A percentile compares a stretch with the other conserved stretches of the same genome.
phyloP scores from a whole-genome alignment of 108 stramenopile species.

The Licmophora abbreviata region DNA sequence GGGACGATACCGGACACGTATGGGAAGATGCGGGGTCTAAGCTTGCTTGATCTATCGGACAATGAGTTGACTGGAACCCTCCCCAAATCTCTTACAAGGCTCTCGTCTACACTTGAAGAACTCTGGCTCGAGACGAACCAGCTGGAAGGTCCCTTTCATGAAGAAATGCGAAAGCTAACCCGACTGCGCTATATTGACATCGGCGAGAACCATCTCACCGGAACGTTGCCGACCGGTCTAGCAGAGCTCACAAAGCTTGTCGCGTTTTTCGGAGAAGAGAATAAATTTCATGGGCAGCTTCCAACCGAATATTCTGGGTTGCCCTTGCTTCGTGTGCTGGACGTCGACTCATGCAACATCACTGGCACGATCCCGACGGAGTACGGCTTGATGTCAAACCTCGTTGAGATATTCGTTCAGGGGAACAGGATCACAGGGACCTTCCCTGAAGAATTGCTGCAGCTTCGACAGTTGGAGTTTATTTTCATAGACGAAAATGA shows the following conservation, averaged over 20 bases:
- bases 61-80: slow-evolving; percentile 19
- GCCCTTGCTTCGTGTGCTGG: neutral
- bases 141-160: neutral
- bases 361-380: slow-evolving; percentile 19
- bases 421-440: neutral
- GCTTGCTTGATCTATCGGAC: slow-evolving; percentile 12
- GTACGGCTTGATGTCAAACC: neutral
- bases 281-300: slow-evolving; percentile 7
- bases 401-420: neutral
- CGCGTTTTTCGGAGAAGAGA: slow-evolving; percentile 17
- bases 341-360: slow-evolving; percentile 1
- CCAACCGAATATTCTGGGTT: slow-evolving; percentile 2
- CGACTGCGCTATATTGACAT: neutral
- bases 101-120: neutral
- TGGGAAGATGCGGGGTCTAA: slow-evolving; percentile 6
- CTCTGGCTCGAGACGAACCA: slow-evolving; percentile 1
- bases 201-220: slow-evolving; percentile 12
- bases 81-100: slow-evolving; percentile 4
- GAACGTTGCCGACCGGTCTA: slow-evolving; percentile 27
- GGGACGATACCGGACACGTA: slow-evolving; percentile 31
- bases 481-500: neutral
- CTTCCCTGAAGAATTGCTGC: neutral
- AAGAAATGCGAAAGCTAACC: neutral
- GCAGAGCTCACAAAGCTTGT: slow-evolving; percentile 10
- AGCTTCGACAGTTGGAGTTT: neutral